phyloP scores from a whole-genome alignment of 306 rosid species.

The Quercus mongolica region DNA sequence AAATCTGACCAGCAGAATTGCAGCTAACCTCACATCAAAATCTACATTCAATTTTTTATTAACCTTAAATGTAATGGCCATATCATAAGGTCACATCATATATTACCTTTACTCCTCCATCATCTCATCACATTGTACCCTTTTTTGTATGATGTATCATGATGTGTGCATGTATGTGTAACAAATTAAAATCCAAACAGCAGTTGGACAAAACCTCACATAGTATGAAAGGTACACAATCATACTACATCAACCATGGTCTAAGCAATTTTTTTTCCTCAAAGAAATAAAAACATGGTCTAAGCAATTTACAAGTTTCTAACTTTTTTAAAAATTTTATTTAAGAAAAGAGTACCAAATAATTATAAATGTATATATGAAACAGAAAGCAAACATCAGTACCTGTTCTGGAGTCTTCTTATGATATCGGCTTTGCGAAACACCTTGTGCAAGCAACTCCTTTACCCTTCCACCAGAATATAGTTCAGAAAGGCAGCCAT shows the following conservation, averaged over 20 bases:
- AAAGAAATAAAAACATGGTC: too few species aligned
- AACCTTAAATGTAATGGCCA: not conserved
- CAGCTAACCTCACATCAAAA: not conserved
- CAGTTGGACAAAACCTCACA: not conserved
- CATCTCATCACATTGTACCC: not conserved
- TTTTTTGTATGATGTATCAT: not conserved
- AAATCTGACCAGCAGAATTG: not conserved
- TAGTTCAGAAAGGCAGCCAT: slow-evolving; percentile 85
- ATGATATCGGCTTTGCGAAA: slow-evolving; percentile 87
- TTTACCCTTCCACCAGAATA: slow-evolving; percentile 98
- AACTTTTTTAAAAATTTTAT: not conserved
- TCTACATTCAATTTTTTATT: too few species aligned
- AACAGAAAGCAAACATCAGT: not conserved
- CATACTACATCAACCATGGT: not conserved
- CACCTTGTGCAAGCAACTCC: slow-evolving; percentile 97
- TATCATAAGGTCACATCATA: not conserved
- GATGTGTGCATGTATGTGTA: not conserved
- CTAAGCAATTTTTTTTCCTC: too few species aligned
- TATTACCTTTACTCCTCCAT: not conserved
- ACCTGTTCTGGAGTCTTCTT: slow-evolving; percentile 99
- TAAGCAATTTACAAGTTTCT: not conserved
- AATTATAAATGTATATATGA: not conserved
- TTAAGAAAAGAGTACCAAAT: not conserved
- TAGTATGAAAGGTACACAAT: not conserved
- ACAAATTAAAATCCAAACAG: not conserved